Base-by-base conservation (phyloP, 768 basidiomycete species). In the Psilocybe cubensis region DNA sequence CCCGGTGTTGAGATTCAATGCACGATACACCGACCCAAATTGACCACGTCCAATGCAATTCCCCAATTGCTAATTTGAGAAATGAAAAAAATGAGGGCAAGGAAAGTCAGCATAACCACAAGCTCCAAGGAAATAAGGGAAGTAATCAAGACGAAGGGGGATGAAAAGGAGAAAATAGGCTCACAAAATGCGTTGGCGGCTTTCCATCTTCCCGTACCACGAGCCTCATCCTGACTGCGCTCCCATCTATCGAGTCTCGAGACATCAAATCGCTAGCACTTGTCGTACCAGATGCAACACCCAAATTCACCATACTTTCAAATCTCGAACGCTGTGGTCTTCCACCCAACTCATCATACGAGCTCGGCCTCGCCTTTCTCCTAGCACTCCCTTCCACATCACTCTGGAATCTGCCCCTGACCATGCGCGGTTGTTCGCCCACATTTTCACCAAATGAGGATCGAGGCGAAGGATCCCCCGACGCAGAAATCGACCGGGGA, bases 41-140 rank as follows among this genome's bases (percentile, higher is more conserved):
- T 98, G 96, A 7, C 96, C 96, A 47, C 92, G 87, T 2, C 96
- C 96, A 61, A 99, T 96, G 70, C 94, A 96, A 72, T 97, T 96
- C 27, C 96, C 96, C 18, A 99, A 81, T 95, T 96, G 94, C 96
- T 98, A 68, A 27, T 63, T n/a, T 28, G 38, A 54, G 51, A 58
- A 52, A 64, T 65, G 33, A 53, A 57, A 54, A 47, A 50, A 50
- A 25, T 60, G 43, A 41, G 59, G 50, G 44, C 25, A 56, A 41
- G n/a, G 55, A 53, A 54, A 44, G 42, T 46, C 17, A 57, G 31
- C 40, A 24, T 28, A 20, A 46, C 44, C 23, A 4, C 28, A 54
- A 54, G 42, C 20, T 44, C 12, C 21, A 40, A 18, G 45, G 35
- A 38, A 18, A 38, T 23, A 52, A 52, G 20, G 31, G 17, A 27